Evolutionary conservation across 2,329 filamentous ascomycete species (phyloP), one percentile per base, ranked within the genome.

Genomic region (Trichoderma simmonsii): DNA sequence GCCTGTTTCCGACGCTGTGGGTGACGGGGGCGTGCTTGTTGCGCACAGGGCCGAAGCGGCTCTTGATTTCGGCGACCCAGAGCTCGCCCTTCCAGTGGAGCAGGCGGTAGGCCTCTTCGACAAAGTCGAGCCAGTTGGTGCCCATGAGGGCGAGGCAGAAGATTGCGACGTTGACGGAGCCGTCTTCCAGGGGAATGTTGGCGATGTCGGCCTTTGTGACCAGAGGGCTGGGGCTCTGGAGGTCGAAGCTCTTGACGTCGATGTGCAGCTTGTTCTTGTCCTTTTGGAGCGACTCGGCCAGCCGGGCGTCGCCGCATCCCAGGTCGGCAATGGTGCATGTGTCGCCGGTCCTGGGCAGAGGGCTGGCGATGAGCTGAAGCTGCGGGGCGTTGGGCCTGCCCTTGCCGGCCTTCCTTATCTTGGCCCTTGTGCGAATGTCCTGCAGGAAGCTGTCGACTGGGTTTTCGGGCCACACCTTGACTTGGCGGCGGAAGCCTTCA

Each of bases 121-220:
- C 89, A 80, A 99, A 98, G 77, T 94, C 91, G 68, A 97, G 88
- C 95, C 96, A 99, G 84, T 99, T 99, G 70, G 96, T 99, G 79
- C 96, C 96, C 96, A 99, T 99, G 72, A 99, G 89, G 64, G 95
- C 96, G 36, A 99, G 88, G 81, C 96, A 99, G 85, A 98, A 98
- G 76, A 99, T 91, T 63, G 93, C 93, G 6, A 99, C 87, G 81
- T 99, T 94, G 73, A 94, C 90, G 73, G 88, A 90, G 59, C 90
- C 91, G 76, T 95, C 90, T 6, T 85, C 85, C 0, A 97, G 84
- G 0, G 95, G 95, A 2, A 99, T 85, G 73, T 92, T 88, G 34
- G 94, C 92, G 67, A 98, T 96, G 82, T 99, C 96, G 15, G 96
- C 94, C 74, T 91, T 90, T 1, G 93, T 97, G 74, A 99, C 92